These are phyloP conservation scores for Selaginella tamariscina DNA, from an alignment of 75 land plant genomes.

Conservation along the genomic window DNA sequence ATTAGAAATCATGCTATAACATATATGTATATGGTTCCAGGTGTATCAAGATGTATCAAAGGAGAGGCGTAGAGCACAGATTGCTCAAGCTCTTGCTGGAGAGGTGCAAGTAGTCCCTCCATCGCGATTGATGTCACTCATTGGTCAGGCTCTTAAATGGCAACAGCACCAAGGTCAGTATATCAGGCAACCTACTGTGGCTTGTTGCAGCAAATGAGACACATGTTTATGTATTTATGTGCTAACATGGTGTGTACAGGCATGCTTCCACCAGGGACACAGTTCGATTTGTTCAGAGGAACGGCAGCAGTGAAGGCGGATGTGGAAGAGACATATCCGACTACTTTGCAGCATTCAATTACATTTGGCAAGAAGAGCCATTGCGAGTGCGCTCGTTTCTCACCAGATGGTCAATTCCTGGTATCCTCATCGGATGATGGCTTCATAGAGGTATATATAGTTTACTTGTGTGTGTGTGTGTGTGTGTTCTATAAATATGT, in stretches of 20 bases:
- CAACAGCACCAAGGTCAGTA: conserved; percentile 9
- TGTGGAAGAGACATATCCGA: conserved; percentile 4
- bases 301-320: not conserved
- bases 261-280: conserved; percentile 5
- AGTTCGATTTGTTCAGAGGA: conserved; percentile 11
- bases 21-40: no score
- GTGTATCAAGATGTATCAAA: conserved; percentile 1
- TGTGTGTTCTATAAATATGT: no score
- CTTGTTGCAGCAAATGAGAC: no score
- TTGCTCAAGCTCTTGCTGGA: conserved; percentile 1
- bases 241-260: not conserved
- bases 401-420: conserved; percentile 6
- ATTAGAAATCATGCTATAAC: no score
- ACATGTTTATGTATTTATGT: not conserved
- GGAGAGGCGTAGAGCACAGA: conserved; percentile 10
- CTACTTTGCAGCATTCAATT: conserved; percentile 6
- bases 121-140: conserved; percentile 3
- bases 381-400: conserved; percentile 4
- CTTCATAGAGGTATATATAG: conserved; percentile 17
- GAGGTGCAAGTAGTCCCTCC: conserved; percentile 4
- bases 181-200: no score
- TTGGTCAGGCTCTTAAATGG: conserved; percentile 11
- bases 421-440: conserved; percentile 9
- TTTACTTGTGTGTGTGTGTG: conserved; percentile 1
- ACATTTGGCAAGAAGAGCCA: not conserved